phyloP scores from a whole-genome alignment of 352 stramenopile species.

The Pythium aquatile region DNA sequence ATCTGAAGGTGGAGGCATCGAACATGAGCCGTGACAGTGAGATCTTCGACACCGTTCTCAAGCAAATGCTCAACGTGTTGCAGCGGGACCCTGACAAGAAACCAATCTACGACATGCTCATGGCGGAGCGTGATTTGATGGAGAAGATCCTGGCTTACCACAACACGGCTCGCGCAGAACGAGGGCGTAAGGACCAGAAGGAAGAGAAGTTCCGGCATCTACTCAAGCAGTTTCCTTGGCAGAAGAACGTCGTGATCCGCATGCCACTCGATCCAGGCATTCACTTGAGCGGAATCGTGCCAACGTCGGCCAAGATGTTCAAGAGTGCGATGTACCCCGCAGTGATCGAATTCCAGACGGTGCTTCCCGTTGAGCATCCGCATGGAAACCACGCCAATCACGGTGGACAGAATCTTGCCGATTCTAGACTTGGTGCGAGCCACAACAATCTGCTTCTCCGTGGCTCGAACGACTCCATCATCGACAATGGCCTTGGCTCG shows the following conservation, averaged over 20 bases:
- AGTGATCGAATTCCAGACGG: constrained; percentile 94
- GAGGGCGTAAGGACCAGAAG: constrained; percentile 96
- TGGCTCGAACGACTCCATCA: constrained; percentile 43
- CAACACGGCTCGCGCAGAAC: constrained; percentile 89
- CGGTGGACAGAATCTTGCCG: neutral
- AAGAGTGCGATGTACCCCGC: constrained; percentile 97
- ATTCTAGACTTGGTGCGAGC: constrained; percentile 4
- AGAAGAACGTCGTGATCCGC: constrained; percentile 74
- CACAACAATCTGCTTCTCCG: constrained; percentile 52
- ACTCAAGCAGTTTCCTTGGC: constrained; percentile 86
- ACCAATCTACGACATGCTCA: constrained; percentile 90
- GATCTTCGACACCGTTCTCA: constrained; percentile 77
- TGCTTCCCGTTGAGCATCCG: constrained; percentile 44
- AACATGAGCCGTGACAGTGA: constrained; percentile 73
- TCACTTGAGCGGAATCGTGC: constrained; percentile 87
- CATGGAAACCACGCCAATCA: constrained; percentile 13
- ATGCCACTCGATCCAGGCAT: constrained; percentile 87
- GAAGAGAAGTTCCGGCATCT: constrained; percentile 91
- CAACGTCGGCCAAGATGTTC: constrained; percentile 95
- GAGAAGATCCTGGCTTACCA: constrained; percentile 92
- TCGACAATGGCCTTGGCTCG: constrained; percentile 21
- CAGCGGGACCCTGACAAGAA: constrained; percentile 89
- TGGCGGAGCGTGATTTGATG: constrained; percentile 93
- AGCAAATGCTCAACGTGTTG: constrained; percentile 94
- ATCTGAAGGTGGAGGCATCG: constrained; percentile 74